Base-by-base conservation (phyloP, 2,329 filamentous ascomycete genomes). In the Akanthomyces dipterigenus region DNA sequence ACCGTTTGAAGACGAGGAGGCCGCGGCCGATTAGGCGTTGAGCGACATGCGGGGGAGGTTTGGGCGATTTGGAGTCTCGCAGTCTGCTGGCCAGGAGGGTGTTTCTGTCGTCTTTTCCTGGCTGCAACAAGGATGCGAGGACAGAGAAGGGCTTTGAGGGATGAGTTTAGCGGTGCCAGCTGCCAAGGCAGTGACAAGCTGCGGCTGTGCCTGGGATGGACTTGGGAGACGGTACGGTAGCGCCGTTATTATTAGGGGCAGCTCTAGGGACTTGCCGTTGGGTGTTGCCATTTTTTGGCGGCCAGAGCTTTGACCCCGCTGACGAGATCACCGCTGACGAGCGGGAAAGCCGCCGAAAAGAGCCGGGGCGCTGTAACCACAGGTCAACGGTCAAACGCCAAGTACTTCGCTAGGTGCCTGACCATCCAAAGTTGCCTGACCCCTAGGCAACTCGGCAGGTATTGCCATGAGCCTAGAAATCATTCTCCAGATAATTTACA, bases 1-100 rank as follows among this genome's bases (percentile, higher is more conserved):
- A 24, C 40, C 54, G 38, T 36, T 18, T n/a, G 20, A 12, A 58
- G 46, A 38, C 18, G 18, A 45, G 56, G 24, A 38, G 51, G 53
- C 60, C 58, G 38, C 50, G 50, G 58, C 58, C 58, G 58, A 4
- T 49, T 49, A 55, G 31, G 49, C 18, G 31, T 61, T 36, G 50
- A 28, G 31, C 50, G 50, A 49, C 58, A 61, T 61, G 31, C 18
- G 20, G 50, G 31, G 18, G n/a, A 18, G 56, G 8, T 38, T 40
- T 14, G 22, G 49, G 12, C 1, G 20, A 22, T 24, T 40, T 9
- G 12, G 16, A 34, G 22, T 34, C 31, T 59, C 28, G 57, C 34
- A 38, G 31, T 20, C 31, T 48, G 55, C 3, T 18, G 20, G 48
- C 22, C 12, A 40, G 20, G 20, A 36, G 26, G 43, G 38, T 16